Conservation (phyloP, 2,329 filamentous ascomycete species). For the Fusarium sororula region DNA sequence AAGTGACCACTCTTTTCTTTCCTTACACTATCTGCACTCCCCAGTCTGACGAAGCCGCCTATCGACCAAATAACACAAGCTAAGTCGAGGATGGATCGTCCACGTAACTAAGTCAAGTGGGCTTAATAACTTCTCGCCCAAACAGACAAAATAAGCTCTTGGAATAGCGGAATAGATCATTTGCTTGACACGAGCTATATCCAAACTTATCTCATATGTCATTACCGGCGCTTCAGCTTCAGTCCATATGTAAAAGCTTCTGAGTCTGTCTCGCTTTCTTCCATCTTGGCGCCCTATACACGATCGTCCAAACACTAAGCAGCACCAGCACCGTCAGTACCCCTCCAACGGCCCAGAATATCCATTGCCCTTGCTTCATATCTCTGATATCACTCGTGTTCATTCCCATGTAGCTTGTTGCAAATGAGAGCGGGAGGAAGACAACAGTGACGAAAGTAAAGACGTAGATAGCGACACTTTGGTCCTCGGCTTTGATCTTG, state of each 20-base stretch:
- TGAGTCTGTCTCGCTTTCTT: not conserved
- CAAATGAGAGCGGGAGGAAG: not conserved
- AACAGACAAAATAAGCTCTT: too few relatives aligned
- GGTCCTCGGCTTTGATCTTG: not conserved
- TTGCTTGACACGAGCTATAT: too few relatives aligned
- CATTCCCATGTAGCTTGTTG: not conserved
- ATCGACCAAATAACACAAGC: too few relatives aligned
- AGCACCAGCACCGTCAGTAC: not conserved
- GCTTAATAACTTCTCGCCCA: too few relatives aligned
- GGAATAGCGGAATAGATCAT: too few relatives aligned
- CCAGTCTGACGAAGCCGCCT: too few relatives aligned
- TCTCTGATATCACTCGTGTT: not conserved
- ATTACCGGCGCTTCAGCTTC: not conserved
- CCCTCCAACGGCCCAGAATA: not conserved
- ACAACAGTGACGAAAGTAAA: not conserved
- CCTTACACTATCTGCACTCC: too few relatives aligned
- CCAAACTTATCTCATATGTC: too few relatives aligned
- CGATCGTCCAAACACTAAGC: not conserved
- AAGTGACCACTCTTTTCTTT: too few relatives aligned
- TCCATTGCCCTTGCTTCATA: not conserved
- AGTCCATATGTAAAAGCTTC: not conserved
- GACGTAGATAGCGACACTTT: not conserved
- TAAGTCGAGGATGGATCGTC: too few relatives aligned
- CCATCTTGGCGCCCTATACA: not conserved
- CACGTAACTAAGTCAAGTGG: too few relatives aligned